Evolutionary conservation across 2,329 filamentous ascomycete species (phyloP).

Genomic region (Arthrobotrys sphaeroides): DNA sequence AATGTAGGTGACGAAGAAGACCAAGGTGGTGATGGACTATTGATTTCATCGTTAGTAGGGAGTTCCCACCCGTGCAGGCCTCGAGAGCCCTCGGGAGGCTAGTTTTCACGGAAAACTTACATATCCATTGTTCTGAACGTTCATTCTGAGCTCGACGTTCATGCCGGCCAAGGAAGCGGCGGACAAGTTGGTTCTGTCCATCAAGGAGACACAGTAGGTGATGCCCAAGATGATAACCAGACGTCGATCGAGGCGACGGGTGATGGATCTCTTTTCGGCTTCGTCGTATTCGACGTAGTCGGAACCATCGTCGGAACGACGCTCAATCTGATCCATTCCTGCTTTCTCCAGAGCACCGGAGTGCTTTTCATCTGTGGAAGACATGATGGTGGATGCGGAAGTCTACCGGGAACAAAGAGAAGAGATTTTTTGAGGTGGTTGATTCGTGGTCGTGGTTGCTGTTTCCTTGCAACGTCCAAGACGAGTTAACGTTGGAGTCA

Average conservation of each 20-base stretch:
- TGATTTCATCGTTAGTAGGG: neutral
- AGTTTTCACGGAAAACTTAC: neutral
- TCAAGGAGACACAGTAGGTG: conserved; percentile 78
- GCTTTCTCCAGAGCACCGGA: conserved; percentile 30
- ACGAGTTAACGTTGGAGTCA: conserved; percentile 21
- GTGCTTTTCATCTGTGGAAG: conserved; percentile 36
- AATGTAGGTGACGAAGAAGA: conserved; percentile 66
- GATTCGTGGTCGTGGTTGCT: conserved; percentile 3
- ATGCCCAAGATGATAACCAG: conserved; percentile 71
- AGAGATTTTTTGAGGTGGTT: neutral
- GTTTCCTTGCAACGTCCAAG: conserved; percentile 15
- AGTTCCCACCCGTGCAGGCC: too few species aligned
- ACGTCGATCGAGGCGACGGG: conserved; percentile 74
- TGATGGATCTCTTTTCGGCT: conserved; percentile 73
- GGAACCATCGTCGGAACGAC: conserved; percentile 36
- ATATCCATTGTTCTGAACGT: conserved; percentile 48
- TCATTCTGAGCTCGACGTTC: conserved; percentile 45
- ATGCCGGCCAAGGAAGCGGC: conserved; percentile 74
- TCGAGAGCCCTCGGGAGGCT: neutral
- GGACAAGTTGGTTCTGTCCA: conserved; percentile 82
- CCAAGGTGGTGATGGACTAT: conserved; percentile 44
- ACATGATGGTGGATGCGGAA: conserved; percentile 33
- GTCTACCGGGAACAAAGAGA: neutral
- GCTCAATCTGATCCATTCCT: conserved; percentile 44
- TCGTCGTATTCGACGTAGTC: conserved; percentile 52